These are phyloP conservation scores for Suillus discolor DNA, from an alignment of 768 basidiomycete species.

Conservation along the genomic window DNA sequence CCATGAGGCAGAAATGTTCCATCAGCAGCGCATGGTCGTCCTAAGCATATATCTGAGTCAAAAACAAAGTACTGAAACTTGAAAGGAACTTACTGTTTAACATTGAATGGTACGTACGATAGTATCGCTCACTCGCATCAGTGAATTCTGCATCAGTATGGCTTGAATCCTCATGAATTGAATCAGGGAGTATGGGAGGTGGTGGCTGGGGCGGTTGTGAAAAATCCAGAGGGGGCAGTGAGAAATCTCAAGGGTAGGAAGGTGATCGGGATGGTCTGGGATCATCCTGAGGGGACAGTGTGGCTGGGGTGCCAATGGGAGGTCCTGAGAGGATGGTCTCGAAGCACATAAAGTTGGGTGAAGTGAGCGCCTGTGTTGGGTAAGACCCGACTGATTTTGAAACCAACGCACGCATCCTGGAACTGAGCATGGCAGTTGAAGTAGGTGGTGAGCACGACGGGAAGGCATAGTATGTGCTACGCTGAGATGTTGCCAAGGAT, in stretches of 20 bases:
- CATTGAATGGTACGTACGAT: not conserved
- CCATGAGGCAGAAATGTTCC: constrained; percentile 5
- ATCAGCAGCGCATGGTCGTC: constrained; percentile 8
- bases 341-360: not conserved
- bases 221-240: not conserved
- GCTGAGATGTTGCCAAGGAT: no score
- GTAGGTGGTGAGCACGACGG: not conserved
- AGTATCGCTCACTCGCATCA: not conserved
- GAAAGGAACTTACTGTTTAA: no score
- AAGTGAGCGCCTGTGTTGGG: not conserved
- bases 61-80: no score
- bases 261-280: no score
- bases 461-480: not conserved
- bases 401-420: not conserved
- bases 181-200: no score
- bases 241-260: no score
- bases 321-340: not conserved
- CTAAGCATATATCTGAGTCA: not conserved
- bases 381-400: not conserved
- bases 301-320: no score
- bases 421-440: not conserved
- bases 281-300: no score
- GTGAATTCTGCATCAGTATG: not conserved
- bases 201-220: no score
- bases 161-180: no score